A percentile compares a stretch with the other conserved stretches of the same genome.
Evolutionary conservation across 305 asterid genomes (phyloP).

Genomic region (Andrographis paniculata): DNA sequence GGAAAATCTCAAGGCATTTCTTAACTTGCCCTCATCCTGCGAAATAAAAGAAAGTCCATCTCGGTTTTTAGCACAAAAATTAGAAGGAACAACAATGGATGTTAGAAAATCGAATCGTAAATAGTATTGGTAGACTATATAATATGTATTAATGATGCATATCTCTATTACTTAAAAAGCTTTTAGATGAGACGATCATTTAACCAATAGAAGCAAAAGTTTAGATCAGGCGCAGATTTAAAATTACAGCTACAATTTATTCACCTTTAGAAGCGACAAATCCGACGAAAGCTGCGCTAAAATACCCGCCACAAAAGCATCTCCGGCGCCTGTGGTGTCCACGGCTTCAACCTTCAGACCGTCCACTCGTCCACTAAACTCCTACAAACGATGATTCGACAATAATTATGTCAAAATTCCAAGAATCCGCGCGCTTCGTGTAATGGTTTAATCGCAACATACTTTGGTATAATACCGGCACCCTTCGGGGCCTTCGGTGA

Average conservation of each 20-base stretch:
- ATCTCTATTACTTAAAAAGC: too few relatives aligned
- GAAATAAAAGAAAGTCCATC: not conserved
- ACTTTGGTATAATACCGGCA: slow-evolving; percentile 98
- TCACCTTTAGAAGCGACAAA: slow-evolving; percentile 66
- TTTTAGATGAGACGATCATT: too few relatives aligned
- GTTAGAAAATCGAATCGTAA: too few relatives aligned
- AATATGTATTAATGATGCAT: too few relatives aligned
- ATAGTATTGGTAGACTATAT: too few relatives aligned
- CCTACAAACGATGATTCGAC: slow-evolving; percentile 9
- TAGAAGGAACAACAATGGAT: too few relatives aligned
- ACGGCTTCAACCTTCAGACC: slow-evolving; percentile 78
- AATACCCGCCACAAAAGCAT: slow-evolving; percentile 95
- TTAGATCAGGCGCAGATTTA: too few relatives aligned
- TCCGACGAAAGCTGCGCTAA: slow-evolving; percentile 71
- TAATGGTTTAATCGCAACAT: slow-evolving; percentile 11
- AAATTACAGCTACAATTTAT: too few relatives aligned
- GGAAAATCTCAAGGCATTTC: slow-evolving; percentile 78
- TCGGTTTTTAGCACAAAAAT: not conserved
- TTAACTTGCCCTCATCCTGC: slow-evolving; percentile 65
- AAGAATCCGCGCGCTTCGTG: too few relatives aligned
- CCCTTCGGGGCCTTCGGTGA: slow-evolving; percentile 94
- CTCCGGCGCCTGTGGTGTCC: slow-evolving; percentile 96
- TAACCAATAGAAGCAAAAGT: not conserved
- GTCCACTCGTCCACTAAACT: slow-evolving; percentile 79
- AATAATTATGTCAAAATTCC: too few relatives aligned